Conservation (phyloP, 345 rosid genomes). For the Alliaria petiolata region DNA sequence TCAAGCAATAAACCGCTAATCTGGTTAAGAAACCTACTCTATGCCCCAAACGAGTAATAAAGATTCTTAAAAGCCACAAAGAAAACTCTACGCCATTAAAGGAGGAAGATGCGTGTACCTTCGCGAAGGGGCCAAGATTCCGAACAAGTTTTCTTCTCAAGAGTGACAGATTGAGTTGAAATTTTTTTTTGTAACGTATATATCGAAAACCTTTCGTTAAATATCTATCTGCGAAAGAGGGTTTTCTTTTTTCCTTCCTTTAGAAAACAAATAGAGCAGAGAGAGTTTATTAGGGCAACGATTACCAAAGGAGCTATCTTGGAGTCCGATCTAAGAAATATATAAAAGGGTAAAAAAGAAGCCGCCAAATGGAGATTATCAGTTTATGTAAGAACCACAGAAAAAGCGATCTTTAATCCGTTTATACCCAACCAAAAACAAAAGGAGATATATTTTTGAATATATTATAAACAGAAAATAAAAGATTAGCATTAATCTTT, state of each 20-base stretch:
- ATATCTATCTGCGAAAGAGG: constrained; percentile 7
- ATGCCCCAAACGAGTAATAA: not conserved
- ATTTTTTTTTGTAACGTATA: constrained; percentile 12
- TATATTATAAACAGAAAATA: too few relatives aligned
- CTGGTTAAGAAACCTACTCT: constrained; percentile 3
- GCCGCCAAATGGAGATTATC: not conserved
- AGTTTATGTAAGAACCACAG: not conserved
- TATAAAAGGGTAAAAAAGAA: too few relatives aligned
- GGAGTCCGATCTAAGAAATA: constrained; percentile 25
- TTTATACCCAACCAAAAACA: too few relatives aligned
- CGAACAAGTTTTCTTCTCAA: not conserved
- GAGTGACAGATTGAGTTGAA: constrained; percentile 6
- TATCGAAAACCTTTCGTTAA: constrained; percentile 5
- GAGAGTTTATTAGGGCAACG: constrained; percentile 8
- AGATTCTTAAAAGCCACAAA: not conserved
- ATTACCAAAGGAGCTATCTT: constrained; percentile 14
- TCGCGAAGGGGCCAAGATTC: constrained; percentile 32
- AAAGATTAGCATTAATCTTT: too few relatives aligned
- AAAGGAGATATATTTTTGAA: too few relatives aligned
- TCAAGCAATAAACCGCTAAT: not conserved
- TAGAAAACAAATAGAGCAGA: not conserved
- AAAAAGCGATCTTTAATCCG: not conserved
- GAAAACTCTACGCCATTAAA: not conserved
- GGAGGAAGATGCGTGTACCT: constrained; percentile 28
- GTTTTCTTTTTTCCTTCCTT: not conserved